Base-by-base conservation (phyloP, 2,329 filamentous ascomycete species). In the Fusarium denticulatum region DNA sequence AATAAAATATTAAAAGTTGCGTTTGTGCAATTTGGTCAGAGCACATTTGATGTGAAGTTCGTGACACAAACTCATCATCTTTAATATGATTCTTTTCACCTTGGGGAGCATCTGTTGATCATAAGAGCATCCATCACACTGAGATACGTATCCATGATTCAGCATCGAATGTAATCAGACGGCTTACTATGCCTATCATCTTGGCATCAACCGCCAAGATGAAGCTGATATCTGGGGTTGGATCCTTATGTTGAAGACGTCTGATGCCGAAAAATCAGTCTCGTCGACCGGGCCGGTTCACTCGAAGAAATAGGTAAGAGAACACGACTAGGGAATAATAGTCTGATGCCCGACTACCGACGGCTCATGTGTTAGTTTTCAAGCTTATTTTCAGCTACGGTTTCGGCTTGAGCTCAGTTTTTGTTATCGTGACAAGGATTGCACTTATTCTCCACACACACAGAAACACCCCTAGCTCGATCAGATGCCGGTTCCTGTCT, bases 251-350 rank as follows among this genome's bases (percentile, higher is more conserved):
- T 43, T 53, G 26, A 45, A 50, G 42, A 42, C 60, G 42, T 64
- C 22, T 34, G 60, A 64, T 67, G 36, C 49, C 32, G 24, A 46
- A 56, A 46, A 37, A 55, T 37, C 42, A 32, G n/a, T 46, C 46
- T 37, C 56, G 10, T 46, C 22, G 58, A 72, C 75, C 75, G 75
- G 75, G 59, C 75, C 75, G 75, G 75, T 73, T 53, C 66, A 49
- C 14, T 47, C 30, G 42, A 49, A 58, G 50, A 60, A 65, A 73
- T 57, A 72, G 50, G 60, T 22, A 71, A 52, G 47, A 63, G 43
- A 64, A 47, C 28, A 43, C 47, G 56, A 65, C 28, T 67, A 61
- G 42, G 22, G 42, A 45, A 49, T 40, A 45, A 52, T 37, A 49
- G 10, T 50, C n/a, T 60, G 18, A 69, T 46, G 59, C 34, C 24